These are phyloP conservation scores for Yamadazyma mexicana DNA, from an alignment of 1,139 yeast species.

Conservation along the genomic window DNA sequence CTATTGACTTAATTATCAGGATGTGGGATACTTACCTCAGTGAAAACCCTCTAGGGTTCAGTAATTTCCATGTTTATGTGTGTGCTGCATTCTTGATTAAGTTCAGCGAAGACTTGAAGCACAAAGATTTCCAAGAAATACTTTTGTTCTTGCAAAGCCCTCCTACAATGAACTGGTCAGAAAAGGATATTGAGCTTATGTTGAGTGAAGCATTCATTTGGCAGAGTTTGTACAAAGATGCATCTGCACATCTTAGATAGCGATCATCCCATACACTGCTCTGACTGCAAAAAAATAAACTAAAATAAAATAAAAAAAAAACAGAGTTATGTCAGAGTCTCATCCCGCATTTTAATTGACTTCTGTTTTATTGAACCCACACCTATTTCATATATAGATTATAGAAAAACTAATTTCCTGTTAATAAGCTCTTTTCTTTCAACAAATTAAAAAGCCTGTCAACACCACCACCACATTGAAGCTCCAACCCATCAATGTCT, in stretches of 20 bases:
- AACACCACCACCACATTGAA: too few species aligned
- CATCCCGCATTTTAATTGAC: slow-evolving; percentile 13
- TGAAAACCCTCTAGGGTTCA: slow-evolving; percentile 85
- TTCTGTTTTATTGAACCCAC: slow-evolving; percentile 6
- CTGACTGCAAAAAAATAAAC: slow-evolving; percentile 3
- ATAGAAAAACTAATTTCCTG: slow-evolving; percentile 1
- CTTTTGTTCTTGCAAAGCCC: slow-evolving; percentile 86
- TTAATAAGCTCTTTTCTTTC: neutral
- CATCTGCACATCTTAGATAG: slow-evolving; percentile 65
- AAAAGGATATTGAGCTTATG: slow-evolving; percentile 85
- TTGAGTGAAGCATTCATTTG: slow-evolving; percentile 95
- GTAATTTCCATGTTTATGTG: slow-evolving; percentile 92
- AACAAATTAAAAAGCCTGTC: neutral
- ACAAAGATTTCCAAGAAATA: slow-evolving; percentile 94
- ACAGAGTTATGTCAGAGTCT: slow-evolving; percentile 9
- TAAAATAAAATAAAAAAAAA: neutral
- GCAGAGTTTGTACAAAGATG: slow-evolving; percentile 90
- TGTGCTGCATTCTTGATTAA: slow-evolving; percentile 96
- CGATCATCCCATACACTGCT: neutral
- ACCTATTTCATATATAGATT: slow-evolving; percentile 1
- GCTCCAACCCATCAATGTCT: neutral
- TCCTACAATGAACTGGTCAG: slow-evolving; percentile 85
- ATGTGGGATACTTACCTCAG: slow-evolving; percentile 99
- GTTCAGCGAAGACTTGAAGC: slow-evolving; percentile 74
- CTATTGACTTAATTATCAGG: slow-evolving; percentile 73